A percentile compares a stretch with the other conserved stretches of the same genome.
Conservation (phyloP, 2,329 filamentous ascomycete genomes). For the Cercospora sp. region DNA sequence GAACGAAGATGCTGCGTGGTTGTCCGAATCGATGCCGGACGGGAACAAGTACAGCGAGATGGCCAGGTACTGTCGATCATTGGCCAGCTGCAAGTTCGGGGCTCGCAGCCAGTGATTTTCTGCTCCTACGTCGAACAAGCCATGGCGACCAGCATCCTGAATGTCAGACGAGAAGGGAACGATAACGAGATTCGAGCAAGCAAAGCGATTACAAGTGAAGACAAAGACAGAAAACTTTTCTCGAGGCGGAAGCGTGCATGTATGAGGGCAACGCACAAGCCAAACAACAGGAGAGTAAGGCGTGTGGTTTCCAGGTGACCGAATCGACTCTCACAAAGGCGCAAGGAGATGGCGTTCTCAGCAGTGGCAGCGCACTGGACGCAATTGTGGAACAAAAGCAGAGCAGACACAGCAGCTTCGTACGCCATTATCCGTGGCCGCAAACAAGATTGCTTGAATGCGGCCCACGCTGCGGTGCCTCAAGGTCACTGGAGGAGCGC, state of each 20-base stretch:
- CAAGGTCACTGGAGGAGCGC: neutral
- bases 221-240: conserved; percentile 11
- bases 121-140: neutral
- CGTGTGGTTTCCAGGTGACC: conserved; percentile 15
- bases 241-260: conserved; percentile 26
- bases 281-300: conserved; percentile 10
- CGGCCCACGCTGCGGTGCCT: conserved; percentile 9
- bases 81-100: conserved; percentile 10
- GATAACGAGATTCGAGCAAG: conserved; percentile 10
- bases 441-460: conserved; percentile 14
- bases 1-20: conserved; percentile 4
- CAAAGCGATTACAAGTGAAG: neutral
- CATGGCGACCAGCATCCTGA: neutral
- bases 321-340: conserved; percentile 29
- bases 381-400: conserved; percentile 29
- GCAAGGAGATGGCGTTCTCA: conserved; percentile 30
- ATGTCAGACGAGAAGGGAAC: conserved; percentile 13
- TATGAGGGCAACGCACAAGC: conserved; percentile 13
- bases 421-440: conserved; percentile 13
- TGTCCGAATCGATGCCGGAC: conserved; percentile 22
- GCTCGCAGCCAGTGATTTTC: conserved; percentile 6
- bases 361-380: conserved; percentile 26
- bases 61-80: conserved; percentile 25
- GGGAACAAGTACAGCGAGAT: conserved; percentile 18
- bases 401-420: conserved; percentile 18